Percentiles rank a stretch among this genome's conserved stretches.
Conservation (phyloP, 768 basidiomycete species). For the Nidularia pulvinata region DNA sequence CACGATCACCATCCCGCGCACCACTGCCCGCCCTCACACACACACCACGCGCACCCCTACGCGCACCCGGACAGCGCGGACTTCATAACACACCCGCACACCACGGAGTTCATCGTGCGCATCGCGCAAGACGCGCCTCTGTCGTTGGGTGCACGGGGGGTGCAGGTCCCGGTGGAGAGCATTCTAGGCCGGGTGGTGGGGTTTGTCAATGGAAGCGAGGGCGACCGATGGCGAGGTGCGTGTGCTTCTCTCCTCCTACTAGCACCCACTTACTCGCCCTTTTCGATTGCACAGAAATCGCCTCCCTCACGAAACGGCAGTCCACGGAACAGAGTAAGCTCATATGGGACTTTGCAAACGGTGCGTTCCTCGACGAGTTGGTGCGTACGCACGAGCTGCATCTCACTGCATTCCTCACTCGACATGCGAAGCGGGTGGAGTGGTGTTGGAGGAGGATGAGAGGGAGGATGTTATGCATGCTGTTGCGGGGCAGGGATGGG, state of each 20-base stretch:
- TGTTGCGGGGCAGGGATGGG: too few species aligned
- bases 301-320: not conserved
- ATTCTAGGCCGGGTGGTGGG: not conserved
- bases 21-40: too few species aligned
- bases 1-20: too few species aligned
- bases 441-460: too few species aligned
- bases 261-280: too few species aligned
- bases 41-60: too few species aligned
- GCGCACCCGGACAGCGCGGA: too few species aligned
- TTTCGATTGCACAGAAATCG: too few species aligned
- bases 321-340: not conserved
- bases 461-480: too few species aligned
- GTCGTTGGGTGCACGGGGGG: too few species aligned
- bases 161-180: too few species aligned
- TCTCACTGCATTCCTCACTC: not conserved
- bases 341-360: not conserved
- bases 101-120: not conserved
- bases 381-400: not conserved
- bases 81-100: too few species aligned
- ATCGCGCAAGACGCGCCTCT: not conserved
- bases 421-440: not conserved
- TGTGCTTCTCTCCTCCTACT: not conserved
- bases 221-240: not conserved
- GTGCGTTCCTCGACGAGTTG: not conserved
- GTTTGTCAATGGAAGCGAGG: not conserved